Base-by-base conservation (phyloP, 352 stramenopile genomes). In the Phytophthora hibernalis region DNA sequence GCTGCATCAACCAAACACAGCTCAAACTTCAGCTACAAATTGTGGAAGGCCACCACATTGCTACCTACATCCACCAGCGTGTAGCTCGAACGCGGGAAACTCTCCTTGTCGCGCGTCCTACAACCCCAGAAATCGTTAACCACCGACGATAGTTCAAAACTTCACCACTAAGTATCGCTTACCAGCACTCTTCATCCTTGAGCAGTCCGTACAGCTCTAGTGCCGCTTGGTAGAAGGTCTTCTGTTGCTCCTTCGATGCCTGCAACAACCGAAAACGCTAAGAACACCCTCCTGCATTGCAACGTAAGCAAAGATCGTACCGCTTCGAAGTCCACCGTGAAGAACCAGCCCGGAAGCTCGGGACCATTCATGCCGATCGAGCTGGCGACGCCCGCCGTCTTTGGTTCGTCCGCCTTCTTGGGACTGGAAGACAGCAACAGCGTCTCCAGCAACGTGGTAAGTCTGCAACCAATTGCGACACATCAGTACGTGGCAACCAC, bases 81-180 rank as follows among this genome's bases (percentile, higher is more conserved):
- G 68, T 92, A 93, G 42, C 80, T 90, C 3, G 85, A 93, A 16
- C 83, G 80, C 1, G 85, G 85, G 54, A 92, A 93, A 61, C 85
- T 93, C 18, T 93, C 85, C 61, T 91, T 90, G 58, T 93, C 85
- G 3, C 83, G 85, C 15, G 64, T 87, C 85, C 85, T 91, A 54
- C 31, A 56, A 11, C 24, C 33, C 9, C 18, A 26, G 7, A 18
- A 48, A 61, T 26, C 2, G 18, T 22, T 22, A 43, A 8, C 15
- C 3, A 8, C 37, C 16, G 11, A 16, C 21, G 16, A 7, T 43
- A 21, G 8, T 20, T 10, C 15, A 21, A 18, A 43, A 11, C 15
- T 21, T 43, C 1, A 26, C 8, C n/a, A n/a, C n/a, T n/a, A n/a
- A n/a, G n/a, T 18, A 1, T 22, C 40, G 11, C 56, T 35, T 70